A percentile compares a stretch with the other conserved stretches of the same genome.
Evolutionary conservation across 345 rosid species (phyloP).

Genomic region (Gossypioides kirkii): DNA sequence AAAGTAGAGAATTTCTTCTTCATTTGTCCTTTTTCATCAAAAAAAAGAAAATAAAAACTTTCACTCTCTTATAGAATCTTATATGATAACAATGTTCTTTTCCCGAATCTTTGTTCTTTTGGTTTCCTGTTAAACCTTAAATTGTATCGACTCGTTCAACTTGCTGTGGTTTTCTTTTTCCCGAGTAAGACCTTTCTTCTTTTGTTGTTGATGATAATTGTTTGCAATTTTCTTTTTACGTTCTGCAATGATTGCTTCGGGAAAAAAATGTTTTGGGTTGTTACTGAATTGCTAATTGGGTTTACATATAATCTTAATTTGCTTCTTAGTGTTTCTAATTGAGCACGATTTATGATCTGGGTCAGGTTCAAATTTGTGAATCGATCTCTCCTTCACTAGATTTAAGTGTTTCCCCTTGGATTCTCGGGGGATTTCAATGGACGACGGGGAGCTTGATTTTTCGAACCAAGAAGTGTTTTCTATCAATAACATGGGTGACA

Average conservation of each 20-base stretch:
- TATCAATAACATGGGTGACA: constrained; percentile 44
- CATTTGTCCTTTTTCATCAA: neutral
- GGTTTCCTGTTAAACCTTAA: neutral
- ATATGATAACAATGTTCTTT: neutral
- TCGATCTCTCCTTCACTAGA: constrained; percentile 4
- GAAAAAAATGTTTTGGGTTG: neutral
- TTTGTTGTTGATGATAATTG: neutral
- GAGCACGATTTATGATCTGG: constrained; percentile 15
- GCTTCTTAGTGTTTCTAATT: constrained; percentile 10
- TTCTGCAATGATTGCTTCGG: neutral
- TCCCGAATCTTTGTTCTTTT: neutral
- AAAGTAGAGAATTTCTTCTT: neutral
- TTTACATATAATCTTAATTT: neutral
- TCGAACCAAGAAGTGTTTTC: constrained; percentile 73
- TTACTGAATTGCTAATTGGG: constrained; percentile 10
- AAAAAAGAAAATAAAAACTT: no score
- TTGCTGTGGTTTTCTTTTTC: constrained; percentile 7
- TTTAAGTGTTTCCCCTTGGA: neutral
- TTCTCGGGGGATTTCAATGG: constrained; percentile 33
- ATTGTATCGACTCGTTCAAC: constrained; percentile 6
- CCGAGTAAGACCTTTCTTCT: neutral
- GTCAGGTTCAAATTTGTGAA: constrained; percentile 17
- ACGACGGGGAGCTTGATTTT: constrained; percentile 89
- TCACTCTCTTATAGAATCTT: neutral
- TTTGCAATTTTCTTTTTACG: neutral